phyloP scores from a whole-genome alignment of 164 flowering plant species.

The Chimonanthus praecox region DNA sequence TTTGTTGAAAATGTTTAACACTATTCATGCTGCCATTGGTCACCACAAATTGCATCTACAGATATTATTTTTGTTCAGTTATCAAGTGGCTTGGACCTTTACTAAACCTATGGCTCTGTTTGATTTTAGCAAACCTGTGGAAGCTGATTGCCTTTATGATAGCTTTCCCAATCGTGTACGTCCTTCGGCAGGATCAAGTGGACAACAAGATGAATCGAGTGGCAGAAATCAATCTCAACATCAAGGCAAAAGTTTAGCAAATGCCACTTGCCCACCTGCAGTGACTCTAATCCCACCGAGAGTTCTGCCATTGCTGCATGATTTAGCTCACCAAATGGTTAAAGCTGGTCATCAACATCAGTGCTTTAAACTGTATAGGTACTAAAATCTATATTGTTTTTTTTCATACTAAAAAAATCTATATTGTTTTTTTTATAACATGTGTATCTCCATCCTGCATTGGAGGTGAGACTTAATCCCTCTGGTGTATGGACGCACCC shows the following conservation, averaged over 20 bases:
- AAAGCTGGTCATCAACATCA: slow-evolving; percentile 80
- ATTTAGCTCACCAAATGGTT: slow-evolving; percentile 79
- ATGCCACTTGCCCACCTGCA: slow-evolving; percentile 49
- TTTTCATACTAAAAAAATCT: neutral
- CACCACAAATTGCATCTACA: neutral
- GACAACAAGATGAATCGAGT: slow-evolving; percentile 33
- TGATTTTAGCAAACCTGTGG: slow-evolving; percentile 84
- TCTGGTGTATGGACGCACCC: too few species aligned
- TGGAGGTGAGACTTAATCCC: too few species aligned
- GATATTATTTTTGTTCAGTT: neutral
- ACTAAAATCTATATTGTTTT: neutral
- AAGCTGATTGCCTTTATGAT: slow-evolving; percentile 90
- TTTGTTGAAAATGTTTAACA: neutral
- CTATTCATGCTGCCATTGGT: neutral
- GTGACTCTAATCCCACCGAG: slow-evolving; percentile 87
- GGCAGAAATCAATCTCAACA: slow-evolving; percentile 41
- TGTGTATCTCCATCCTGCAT: too few species aligned
- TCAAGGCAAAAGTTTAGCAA: slow-evolving; percentile 36
- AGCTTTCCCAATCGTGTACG: slow-evolving; percentile 72
- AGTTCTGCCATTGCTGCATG: slow-evolving; percentile 76
- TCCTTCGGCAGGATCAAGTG: slow-evolving; percentile 63
- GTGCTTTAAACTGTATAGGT: slow-evolving; percentile 67
- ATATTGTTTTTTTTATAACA: too few species aligned
- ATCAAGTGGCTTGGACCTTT: neutral
- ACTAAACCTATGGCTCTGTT: neutral